Percentiles rank a stretch among this genome's conserved stretches.
Conservation (phyloP, 257 asterid species). For the Petunia secreta region DNA sequence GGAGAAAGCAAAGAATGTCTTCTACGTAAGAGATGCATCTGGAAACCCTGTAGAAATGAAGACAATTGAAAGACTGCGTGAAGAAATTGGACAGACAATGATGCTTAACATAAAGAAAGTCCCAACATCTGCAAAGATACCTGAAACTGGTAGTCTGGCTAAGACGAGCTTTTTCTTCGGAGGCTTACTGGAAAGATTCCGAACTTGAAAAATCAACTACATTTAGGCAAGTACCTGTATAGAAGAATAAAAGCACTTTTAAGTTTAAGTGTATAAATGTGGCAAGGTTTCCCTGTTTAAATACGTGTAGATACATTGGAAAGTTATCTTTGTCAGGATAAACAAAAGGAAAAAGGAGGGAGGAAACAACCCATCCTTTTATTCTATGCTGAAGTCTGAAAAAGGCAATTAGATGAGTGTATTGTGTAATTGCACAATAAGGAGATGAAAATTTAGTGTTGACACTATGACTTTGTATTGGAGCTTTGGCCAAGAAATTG, state of each 20-base stretch:
- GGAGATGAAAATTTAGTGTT: neutral
- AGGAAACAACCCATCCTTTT: neutral
- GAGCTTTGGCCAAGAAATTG: too few relatives aligned
- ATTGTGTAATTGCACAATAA: neutral
- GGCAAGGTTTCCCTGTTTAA: conserved; percentile 24
- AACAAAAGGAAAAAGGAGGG: neutral
- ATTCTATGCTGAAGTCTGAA: conserved; percentile 4
- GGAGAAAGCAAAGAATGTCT: conserved; percentile 73
- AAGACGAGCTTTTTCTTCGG: conserved; percentile 88
- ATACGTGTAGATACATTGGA: conserved; percentile 20
- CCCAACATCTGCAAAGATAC: conserved; percentile 46
- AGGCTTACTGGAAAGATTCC: conserved; percentile 69
- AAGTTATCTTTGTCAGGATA: neutral
- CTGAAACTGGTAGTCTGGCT: conserved; percentile 68
- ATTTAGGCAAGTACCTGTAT: neutral
- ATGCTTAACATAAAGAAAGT: conserved; percentile 79
- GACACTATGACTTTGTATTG: too few relatives aligned
- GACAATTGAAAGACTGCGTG: conserved; percentile 67
- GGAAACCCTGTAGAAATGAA: conserved; percentile 80
- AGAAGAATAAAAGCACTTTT: neutral
- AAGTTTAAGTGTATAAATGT: neutral
- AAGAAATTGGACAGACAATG: conserved; percentile 84
- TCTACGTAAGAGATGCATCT: conserved; percentile 85
- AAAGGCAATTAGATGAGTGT: neutral
- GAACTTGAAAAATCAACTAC: conserved; percentile 33